Base-by-base conservation (phyloP, 345 rosid genomes). In the Melastoma malabathricum region DNA sequence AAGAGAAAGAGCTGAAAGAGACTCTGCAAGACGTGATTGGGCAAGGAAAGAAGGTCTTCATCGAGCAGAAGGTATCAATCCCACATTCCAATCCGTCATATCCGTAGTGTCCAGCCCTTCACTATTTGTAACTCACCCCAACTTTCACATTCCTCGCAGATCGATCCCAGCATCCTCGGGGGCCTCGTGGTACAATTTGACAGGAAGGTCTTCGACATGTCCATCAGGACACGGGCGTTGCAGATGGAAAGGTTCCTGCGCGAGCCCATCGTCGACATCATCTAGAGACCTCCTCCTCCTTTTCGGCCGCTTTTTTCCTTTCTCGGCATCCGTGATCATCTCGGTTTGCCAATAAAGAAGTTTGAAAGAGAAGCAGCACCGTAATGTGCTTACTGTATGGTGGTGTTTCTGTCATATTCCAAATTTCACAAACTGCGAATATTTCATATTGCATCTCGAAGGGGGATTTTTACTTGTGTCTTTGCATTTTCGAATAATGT, bases 141-240 rank as follows among this genome's bases (percentile, higher is more conserved):
- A 59, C 1, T 25, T 17, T 55, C 5, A 48, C 47, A 13, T 17
- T 16, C 46, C 43, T 58, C 48, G 52, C 81, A 92, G 98, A 81
- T 92, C 62, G 93, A 92, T 72, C 83, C 93, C 0, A 92, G 79
- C 46, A 87, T 92, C 68, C 87, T 80, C 23, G 96, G 98, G 48
- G 98, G 98, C 49, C 67, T 92, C 5, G 71, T 87, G 34, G 84
- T 92, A 18, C 89, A 92, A 78, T 92, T 84, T 19, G 67, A 51
- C n/a, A 83, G 72, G 58, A 84, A 92, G 90, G 88, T 92, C 66
- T 73, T 92, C 64, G 98, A 92, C 73, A 77, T 87, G 98, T 92
- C 96, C 50, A 92, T 92, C 47, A 76, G 51, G 80, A 82, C 95
- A 1, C 79, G 98, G 64, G 95, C 95, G 9, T 66, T 57, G 54